These are phyloP conservation scores for Globisporangium solare DNA, from an alignment of 352 stramenopile genomes.

Conservation along the genomic window DNA sequence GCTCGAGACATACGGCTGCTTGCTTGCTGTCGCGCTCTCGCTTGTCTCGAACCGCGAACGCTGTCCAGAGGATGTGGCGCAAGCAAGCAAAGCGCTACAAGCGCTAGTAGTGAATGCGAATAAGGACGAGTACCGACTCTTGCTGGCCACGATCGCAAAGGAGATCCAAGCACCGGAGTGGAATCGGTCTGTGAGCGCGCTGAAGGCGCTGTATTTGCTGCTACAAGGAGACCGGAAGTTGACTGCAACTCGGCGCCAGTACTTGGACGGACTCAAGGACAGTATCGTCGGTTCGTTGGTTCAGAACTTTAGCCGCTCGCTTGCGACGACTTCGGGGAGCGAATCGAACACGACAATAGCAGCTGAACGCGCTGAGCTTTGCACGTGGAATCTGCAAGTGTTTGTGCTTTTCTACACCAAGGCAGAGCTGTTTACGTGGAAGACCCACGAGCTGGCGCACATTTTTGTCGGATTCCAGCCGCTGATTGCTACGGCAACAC, in stretches of 20 bases:
- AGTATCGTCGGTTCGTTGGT: conserved; percentile 39
- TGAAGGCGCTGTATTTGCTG: conserved; percentile 50
- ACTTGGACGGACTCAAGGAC: conserved; percentile 52
- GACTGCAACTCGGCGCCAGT: conserved; percentile 34
- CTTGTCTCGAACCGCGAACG: conserved; percentile 15
- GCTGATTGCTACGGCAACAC: conserved; percentile 28
- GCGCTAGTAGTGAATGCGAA: conserved; percentile 50
- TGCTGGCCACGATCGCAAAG: conserved; percentile 49
- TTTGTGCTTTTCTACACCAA: conserved; percentile 76
- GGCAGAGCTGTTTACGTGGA: conserved; percentile 77
- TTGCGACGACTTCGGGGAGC: conserved; percentile 11
- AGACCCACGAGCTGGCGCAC: conserved; percentile 62
- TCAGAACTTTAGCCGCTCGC: conserved; percentile 36
- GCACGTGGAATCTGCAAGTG: conserved; percentile 49
- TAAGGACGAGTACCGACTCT: conserved; percentile 66
- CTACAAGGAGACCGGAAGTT: conserved; percentile 65
- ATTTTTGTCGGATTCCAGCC: conserved; percentile 66
- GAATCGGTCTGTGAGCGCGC: conserved; percentile 40
- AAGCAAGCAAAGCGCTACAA: conserved; percentile 23
- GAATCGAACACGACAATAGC: not conserved
- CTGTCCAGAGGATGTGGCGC: not conserved
- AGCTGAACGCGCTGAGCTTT: conserved; percentile 17
- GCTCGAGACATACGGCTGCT: conserved; percentile 55
- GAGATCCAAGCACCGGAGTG: conserved; percentile 37
- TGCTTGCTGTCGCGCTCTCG: conserved; percentile 49